Evolutionary conservation across 1,139 yeast genomes (phyloP).

Genomic region (Pichia sp.): DNA sequence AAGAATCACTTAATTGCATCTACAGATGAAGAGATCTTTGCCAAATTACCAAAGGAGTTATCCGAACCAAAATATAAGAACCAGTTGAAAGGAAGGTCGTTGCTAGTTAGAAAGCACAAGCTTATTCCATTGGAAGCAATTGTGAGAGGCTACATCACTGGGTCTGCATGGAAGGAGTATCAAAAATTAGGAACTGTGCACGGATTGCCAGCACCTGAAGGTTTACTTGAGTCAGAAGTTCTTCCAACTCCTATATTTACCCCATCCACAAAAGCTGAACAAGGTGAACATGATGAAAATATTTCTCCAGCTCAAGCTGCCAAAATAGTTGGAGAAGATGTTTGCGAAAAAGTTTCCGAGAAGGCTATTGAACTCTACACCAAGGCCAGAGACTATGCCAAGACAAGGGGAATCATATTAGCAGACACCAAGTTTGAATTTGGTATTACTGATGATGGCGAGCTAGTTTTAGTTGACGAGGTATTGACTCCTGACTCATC

Average conservation of each 20-base stretch:
- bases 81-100: constrained; percentile 72
- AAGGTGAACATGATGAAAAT: constrained; percentile 96
- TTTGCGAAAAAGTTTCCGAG: constrained; percentile 55
- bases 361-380: constrained; percentile 70
- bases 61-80: constrained; percentile 53
- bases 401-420: constrained; percentile 77
- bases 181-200: constrained; percentile 77
- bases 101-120: constrained; percentile 77
- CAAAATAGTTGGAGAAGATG: constrained; percentile 68
- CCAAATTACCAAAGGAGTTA: constrained; percentile 57
- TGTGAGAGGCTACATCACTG: constrained; percentile 95
- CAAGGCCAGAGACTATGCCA: constrained; percentile 83
- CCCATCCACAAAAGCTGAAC: constrained; percentile 97
- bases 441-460: constrained; percentile 69
- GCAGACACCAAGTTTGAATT: constrained; percentile 98
- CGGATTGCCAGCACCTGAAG: constrained; percentile 52
- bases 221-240: constrained; percentile 75
- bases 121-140: constrained; percentile 92
- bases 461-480: constrained; percentile 85
- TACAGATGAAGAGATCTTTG: constrained; percentile 50
- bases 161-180: constrained; percentile 97
- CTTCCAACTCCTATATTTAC: constrained; percentile 84
- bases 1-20: constrained; percentile 63
- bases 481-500: constrained; percentile 98
- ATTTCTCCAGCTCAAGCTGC: constrained; percentile 85